phyloP scores from a whole-genome alignment of 2,329 filamentous ascomycete species.

The Nothophoma quercina region DNA sequence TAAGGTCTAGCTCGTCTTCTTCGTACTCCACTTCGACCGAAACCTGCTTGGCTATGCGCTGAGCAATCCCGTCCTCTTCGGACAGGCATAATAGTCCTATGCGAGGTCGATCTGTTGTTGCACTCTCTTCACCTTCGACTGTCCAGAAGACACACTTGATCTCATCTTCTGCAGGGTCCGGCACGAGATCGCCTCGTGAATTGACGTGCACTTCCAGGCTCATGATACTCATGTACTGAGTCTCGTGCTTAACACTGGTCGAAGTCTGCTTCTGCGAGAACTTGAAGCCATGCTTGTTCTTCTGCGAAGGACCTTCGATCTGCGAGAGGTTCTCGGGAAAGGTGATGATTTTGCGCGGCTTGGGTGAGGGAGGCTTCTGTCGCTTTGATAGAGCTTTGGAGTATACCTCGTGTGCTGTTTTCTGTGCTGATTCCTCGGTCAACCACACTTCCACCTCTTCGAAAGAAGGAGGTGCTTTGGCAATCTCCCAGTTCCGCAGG shows the following conservation, averaged over 20 bases:
- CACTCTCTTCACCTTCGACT: slow-evolving; percentile 76
- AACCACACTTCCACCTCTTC: slow-evolving; percentile 76
- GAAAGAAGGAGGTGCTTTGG: slow-evolving; percentile 72
- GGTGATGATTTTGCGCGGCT: slow-evolving; percentile 26
- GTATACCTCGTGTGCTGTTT: slow-evolving; percentile 21
- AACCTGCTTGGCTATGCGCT: slow-evolving; percentile 68
- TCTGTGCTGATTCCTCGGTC: slow-evolving; percentile 39
- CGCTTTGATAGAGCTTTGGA: slow-evolving; percentile 5
- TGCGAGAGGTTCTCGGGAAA: slow-evolving; percentile 69
- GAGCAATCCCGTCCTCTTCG: slow-evolving; percentile 64
- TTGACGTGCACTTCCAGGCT: slow-evolving; percentile 93
- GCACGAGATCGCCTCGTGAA: slow-evolving; percentile 78
- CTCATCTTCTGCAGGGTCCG: slow-evolving; percentile 90
- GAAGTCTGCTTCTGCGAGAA: slow-evolving; percentile 79
- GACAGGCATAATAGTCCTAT: slow-evolving; percentile 78
- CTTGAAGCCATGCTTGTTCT: slow-evolving; percentile 81
- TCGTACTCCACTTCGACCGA: slow-evolving; percentile 75
- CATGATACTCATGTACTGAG: slow-evolving; percentile 96
- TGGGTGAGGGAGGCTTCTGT: slow-evolving; percentile 18
- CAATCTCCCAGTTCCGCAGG: slow-evolving; percentile 79
- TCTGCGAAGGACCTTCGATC: slow-evolving; percentile 87
- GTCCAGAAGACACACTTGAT: slow-evolving; percentile 91
- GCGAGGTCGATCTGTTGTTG: slow-evolving; percentile 62
- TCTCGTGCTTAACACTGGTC: slow-evolving; percentile 81
- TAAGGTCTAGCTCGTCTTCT: slow-evolving; percentile 79